phyloP scores from a whole-genome alignment of 805 yeast genomes.

The Candida incommunis region DNA sequence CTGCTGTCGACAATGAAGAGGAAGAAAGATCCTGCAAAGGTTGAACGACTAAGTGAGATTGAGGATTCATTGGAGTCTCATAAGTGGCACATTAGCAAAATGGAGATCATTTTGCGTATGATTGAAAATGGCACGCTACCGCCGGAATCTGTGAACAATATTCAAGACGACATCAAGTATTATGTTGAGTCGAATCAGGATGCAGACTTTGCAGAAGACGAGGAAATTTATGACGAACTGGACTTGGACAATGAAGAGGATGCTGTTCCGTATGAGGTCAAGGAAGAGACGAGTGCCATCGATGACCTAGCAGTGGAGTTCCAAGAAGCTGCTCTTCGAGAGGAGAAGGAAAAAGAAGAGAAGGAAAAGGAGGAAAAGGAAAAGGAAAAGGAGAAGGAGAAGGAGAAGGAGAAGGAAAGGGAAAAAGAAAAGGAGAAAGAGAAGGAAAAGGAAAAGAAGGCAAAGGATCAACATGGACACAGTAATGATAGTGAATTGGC shows the following conservation, averaged over 20 bases:
- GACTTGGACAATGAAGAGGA: constrained; percentile 47
- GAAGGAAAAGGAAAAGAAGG: constrained; percentile 2
- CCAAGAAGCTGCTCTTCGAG: constrained; percentile 19
- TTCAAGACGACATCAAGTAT: constrained; percentile 82
- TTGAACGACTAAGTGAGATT: constrained; percentile 45
- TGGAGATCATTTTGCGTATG: constrained; percentile 65
- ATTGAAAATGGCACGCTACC: constrained; percentile 71
- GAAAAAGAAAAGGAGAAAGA: constrained; percentile 5
- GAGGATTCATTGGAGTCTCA: constrained; percentile 58
- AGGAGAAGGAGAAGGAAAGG: constrained; percentile 5
- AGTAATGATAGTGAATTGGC: neutral
- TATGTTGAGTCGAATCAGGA: constrained; percentile 90
- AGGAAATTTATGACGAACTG: constrained; percentile 78
- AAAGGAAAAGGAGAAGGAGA: constrained; percentile 11
- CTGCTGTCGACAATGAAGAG: constrained; percentile 38
- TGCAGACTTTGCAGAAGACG: constrained; percentile 86
- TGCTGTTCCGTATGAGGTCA: constrained; percentile 21
- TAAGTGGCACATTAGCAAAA: constrained; percentile 58
- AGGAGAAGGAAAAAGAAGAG: constrained; percentile 18
- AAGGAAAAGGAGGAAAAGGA: constrained; percentile 11
- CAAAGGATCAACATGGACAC: neutral
- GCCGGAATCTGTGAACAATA: constrained; percentile 58
- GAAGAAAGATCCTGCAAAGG: constrained; percentile 43
- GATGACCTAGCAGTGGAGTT: constrained; percentile 24
- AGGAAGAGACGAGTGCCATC: constrained; percentile 19